phyloP scores from a whole-genome alignment of 2,329 filamentous ascomycete genomes.

The Daldinia sp. region DNA sequence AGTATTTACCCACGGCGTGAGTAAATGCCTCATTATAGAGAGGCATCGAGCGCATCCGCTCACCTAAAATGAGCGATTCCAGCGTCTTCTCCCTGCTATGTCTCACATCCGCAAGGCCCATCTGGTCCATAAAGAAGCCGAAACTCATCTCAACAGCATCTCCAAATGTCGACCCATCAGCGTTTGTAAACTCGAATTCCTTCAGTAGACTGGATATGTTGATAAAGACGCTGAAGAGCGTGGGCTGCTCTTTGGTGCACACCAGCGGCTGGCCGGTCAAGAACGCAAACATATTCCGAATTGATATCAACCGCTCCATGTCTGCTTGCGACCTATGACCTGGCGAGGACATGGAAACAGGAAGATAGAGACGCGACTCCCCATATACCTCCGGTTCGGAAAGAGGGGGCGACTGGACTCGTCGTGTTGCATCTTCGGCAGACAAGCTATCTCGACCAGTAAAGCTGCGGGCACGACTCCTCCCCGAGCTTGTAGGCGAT shows the following conservation, averaged over 20 bases:
- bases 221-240: constrained; percentile 66
- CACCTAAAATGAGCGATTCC: constrained; percentile 88
- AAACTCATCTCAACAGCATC: constrained; percentile 74
- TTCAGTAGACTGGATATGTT: constrained; percentile 66
- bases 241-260: constrained; percentile 65
- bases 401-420: constrained; percentile 54
- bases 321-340: constrained; percentile 58
- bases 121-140: constrained; percentile 80
- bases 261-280: constrained; percentile 73
- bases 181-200: constrained; percentile 68
- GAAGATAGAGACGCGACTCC: constrained; percentile 67
- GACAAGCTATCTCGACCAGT: constrained; percentile 61
- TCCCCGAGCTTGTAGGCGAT: constrained; percentile 47
- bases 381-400: constrained; percentile 52
- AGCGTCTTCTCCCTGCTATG: constrained; percentile 88
- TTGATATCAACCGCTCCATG: constrained; percentile 67
- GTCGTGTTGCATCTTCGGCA: constrained; percentile 62
- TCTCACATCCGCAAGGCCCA: constrained; percentile 82
- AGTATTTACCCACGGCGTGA: constrained; percentile 89
- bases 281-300: constrained; percentile 75
- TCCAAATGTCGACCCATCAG: constrained; percentile 70
- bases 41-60: constrained; percentile 82
- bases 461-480: constrained; percentile 60
- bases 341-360: constrained; percentile 57
- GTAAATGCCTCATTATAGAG: constrained; percentile 94